Base-by-base conservation (phyloP, 352 stramenopile species). In the Aphanomyces euteiches region DNA sequence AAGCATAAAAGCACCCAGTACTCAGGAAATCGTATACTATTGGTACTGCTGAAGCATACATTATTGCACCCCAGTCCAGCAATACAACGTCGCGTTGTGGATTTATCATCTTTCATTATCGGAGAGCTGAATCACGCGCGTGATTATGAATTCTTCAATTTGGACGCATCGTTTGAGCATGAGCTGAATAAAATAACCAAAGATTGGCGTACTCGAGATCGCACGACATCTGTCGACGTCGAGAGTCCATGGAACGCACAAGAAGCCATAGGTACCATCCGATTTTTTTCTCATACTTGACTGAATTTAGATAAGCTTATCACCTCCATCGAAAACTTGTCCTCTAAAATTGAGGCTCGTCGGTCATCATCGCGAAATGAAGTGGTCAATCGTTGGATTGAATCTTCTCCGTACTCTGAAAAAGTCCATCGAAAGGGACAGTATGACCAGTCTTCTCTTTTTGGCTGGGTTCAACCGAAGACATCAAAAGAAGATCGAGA, bases 81-180 rank as follows among this genome's bases (percentile, higher is more conserved):
- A 37, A 63, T 70, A 7, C 64, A 70, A 36, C 10, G 47, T 34
- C 64, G 64, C 19, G 64, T 64, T 21, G 39, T 70, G 36, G 64
- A 70, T 10, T 28, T 70, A 17, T 15, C 43, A 15, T 38, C 12
- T 15, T 70, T 59, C 47, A 70, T 70, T 21, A 53, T 50, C n/a
- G 34, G 53, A 6, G 64, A 70, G 28, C 3, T 61, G 54, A 37
- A 37, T 37, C 54, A 61, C n/a, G 54, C 54, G 17, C 19, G 36
- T 17, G 54, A 61, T 37, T 61, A 43, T 37, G 54, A 7, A 7
- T 61, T 5, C 15, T 64, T 64, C 48, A 2, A 36, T 36, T 58
- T 70, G 36, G 64, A 70, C 21, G n/a, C 17, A 7, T 7, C 7
- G 4, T 15, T 70, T 28, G 47, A 70, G 13, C 8, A 17, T 7